These are phyloP conservation scores for Delitschia confertaspora DNA, from an alignment of 495 filamentous ascomycete genomes.

Conservation along the genomic window DNA sequence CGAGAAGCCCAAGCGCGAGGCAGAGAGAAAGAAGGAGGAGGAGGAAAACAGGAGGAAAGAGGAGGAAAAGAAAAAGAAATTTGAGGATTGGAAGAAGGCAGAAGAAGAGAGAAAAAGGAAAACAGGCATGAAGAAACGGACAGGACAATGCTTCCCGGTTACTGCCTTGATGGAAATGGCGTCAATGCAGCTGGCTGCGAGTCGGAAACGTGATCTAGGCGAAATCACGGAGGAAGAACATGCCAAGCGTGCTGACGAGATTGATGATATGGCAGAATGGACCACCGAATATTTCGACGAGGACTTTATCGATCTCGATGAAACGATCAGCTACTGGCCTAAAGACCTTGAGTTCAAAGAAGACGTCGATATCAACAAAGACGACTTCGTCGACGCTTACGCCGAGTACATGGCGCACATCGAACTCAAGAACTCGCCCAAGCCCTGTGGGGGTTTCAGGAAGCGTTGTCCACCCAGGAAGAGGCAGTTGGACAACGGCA, in stretches of 20 bases:
- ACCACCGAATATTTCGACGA: constrained; percentile 5
- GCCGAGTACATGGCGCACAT: too few relatives aligned
- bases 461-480: too few relatives aligned
- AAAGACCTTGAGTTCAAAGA: not conserved
- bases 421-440: too few relatives aligned
- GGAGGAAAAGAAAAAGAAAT: not conserved
- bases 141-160: not conserved
- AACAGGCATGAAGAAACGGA: not conserved
- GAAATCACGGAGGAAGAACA: too few relatives aligned
- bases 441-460: too few relatives aligned
- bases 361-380: not conserved
- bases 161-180: not conserved
- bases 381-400: not conserved
- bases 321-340: constrained; percentile 1
- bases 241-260: not conserved
- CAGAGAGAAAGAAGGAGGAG: not conserved
- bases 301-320: constrained; percentile 2
- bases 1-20: not conserved
- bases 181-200: not conserved
- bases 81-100: not conserved
- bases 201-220: too few relatives aligned
- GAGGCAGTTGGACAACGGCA: too few relatives aligned
- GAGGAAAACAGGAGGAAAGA: not conserved
- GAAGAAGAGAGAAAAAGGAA: constrained; percentile 1
- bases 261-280: not conserved